Percentiles rank a stretch among this genome's conserved stretches.
phyloP scores from a whole-genome alignment of 192 early-diverging fungal genomes.

The Rhizophagus prolifer region DNA sequence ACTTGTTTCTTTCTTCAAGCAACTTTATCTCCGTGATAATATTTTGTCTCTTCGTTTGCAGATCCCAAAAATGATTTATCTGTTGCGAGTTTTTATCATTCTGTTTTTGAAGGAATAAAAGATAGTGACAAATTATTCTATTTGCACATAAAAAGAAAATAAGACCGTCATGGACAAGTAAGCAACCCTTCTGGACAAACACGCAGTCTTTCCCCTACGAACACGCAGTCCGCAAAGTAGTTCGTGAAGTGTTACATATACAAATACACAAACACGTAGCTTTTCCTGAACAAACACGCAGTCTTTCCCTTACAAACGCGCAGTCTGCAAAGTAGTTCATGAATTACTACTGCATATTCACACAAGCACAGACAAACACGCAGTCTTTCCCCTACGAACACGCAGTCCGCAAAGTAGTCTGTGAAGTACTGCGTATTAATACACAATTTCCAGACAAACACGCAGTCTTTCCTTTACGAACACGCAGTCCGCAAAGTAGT shows the following conservation, averaged over 20 bases:
- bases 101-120: neutral
- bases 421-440: neutral
- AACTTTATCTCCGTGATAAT: too few relatives aligned
- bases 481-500: slow-evolving; percentile 13
- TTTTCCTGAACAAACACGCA: neutral
- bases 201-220: slow-evolving; percentile 21
- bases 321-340: slow-evolving; percentile 10
- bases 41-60: slow-evolving; percentile 17
- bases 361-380: too few relatives aligned
- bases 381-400: neutral
- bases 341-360: neutral
- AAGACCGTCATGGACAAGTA: slow-evolving; percentile 3
- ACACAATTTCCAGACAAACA: too few relatives aligned
- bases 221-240: slow-evolving; percentile 10
- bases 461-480: neutral
- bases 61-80: slow-evolving; percentile 23
- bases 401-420: slow-evolving; percentile 8
- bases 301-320: slow-evolving; percentile 7
- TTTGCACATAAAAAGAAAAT: neutral
- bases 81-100: slow-evolving; percentile 20
- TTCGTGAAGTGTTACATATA: neutral
- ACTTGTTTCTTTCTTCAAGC: slow-evolving; percentile 10
- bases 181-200: slow-evolving; percentile 15
- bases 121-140: neutral
- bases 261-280: too few relatives aligned